These are phyloP conservation scores for Kodamaea plutei DNA, from an alignment of 1,139 yeast genomes.

Conservation along the genomic window DNA sequence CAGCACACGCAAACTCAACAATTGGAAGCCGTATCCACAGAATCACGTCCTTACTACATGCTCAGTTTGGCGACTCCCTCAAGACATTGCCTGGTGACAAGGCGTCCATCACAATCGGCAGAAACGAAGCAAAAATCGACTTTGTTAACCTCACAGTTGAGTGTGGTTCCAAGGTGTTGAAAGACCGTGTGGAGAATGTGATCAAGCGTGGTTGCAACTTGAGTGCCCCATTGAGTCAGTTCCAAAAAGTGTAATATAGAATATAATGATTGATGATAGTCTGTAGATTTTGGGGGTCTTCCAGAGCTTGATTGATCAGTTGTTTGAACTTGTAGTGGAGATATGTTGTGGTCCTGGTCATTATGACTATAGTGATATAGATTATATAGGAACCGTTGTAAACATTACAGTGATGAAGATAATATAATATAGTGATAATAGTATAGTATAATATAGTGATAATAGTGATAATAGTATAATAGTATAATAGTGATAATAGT, in stretches of 20 bases:
- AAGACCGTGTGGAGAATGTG: conserved; percentile 79
- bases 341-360: conserved; percentile 1
- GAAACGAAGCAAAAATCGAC: conserved; percentile 65
- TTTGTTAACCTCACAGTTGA: conserved; percentile 62
- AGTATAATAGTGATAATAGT: too few relatives aligned
- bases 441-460: too few relatives aligned
- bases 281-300: neutral
- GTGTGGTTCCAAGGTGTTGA: conserved; percentile 74
- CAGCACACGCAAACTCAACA: conserved; percentile 33
- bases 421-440: too few relatives aligned
- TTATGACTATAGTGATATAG: too few relatives aligned
- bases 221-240: conserved; percentile 68
- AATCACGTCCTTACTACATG: conserved; percentile 59
- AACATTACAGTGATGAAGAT: too few relatives aligned
- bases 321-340: neutral
- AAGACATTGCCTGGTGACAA: conserved; percentile 33
- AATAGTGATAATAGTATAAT: too few relatives aligned
- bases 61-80: conserved; percentile 86
- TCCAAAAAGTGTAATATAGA: conserved; percentile 17
- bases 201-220: conserved; percentile 72
- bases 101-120: conserved; percentile 67
- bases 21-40: conserved; percentile 56
- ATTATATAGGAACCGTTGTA: too few relatives aligned
- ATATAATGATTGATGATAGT: too few relatives aligned
- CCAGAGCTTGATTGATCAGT: neutral